Conservation (phyloP, 2,329 filamentous ascomycete species). For the Venturia nashicola region DNA sequence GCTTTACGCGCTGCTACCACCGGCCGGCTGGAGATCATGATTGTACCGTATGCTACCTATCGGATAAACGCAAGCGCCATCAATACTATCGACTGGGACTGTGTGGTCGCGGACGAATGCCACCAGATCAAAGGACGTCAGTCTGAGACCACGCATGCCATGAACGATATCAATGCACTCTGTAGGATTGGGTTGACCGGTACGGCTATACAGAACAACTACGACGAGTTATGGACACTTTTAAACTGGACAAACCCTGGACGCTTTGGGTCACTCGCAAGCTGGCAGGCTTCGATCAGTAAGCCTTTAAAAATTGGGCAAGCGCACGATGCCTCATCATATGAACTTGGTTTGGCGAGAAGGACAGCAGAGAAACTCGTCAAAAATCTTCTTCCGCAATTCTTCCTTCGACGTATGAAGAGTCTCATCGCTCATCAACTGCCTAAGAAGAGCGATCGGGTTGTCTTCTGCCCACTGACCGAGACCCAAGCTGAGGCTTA, state of each 20-base stretch:
- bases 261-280: conserved; percentile 48
- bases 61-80: conserved; percentile 60
- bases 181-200: conserved; percentile 90
- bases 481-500: conserved; percentile 73
- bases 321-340: conserved; percentile 77
- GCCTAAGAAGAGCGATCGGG: conserved; percentile 85
- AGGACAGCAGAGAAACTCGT: conserved; percentile 76
- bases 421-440: conserved; percentile 81
- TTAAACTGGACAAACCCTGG: conserved; percentile 95
- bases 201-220: conserved; percentile 95
- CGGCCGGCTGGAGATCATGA: conserved; percentile 76
- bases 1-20: conserved; percentile 59
- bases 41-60: conserved; percentile 91
- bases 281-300: conserved; percentile 70
- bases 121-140: conserved; percentile 73
- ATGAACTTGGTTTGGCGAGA: conserved; percentile 69
- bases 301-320: conserved; percentile 77
- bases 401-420: conserved; percentile 90
- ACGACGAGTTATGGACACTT: conserved; percentile 92
- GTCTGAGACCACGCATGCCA: conserved; percentile 68
- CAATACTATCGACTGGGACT: conserved; percentile 86
- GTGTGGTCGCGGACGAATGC: conserved; percentile 87
- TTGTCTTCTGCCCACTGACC: conserved; percentile 90
- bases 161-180: conserved; percentile 82
- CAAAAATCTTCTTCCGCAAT: conserved; percentile 73